phyloP scores from a whole-genome alignment of 2,329 filamentous ascomycete genomes.

The Fusarium pseudoanthophilum region DNA sequence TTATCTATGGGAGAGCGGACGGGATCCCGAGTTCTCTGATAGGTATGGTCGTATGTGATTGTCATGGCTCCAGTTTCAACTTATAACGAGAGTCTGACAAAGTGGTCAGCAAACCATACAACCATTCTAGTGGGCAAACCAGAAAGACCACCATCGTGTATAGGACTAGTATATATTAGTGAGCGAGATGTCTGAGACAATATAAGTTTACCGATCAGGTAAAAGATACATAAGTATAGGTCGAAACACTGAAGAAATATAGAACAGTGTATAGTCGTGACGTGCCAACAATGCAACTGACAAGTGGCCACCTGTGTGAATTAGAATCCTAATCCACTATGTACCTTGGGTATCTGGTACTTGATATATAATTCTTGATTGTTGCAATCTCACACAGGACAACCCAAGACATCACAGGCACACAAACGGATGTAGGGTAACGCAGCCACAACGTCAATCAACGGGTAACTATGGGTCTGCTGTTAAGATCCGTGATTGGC shows the following conservation, averaged over 20 bases:
- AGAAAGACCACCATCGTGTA: accelerated
- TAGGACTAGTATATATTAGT: neutral
- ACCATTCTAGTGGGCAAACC: neutral
- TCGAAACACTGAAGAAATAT: accelerated
- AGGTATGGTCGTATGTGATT: constrained; percentile 7
- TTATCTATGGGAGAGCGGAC: constrained; percentile 18
- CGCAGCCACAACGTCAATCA: neutral
- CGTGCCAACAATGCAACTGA: neutral
- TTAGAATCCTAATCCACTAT: no score
- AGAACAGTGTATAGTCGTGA: accelerated
- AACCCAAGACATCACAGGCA: neutral
- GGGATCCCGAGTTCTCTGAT: constrained; percentile 8
- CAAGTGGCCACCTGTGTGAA: neutral
- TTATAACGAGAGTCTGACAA: accelerated
- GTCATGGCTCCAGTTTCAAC: accelerated
- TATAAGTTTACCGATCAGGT: no score
- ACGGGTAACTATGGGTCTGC: neutral
- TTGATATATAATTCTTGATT: neutral
- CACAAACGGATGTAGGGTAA: neutral
- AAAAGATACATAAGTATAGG: neutral
- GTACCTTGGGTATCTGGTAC: accelerated
- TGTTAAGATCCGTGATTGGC: neutral
- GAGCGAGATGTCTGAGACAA: accelerated
- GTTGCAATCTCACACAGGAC: neutral
- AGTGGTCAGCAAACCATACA: no score